Evolutionary conservation across 495 filamentous ascomycete species (phyloP).

Genomic region (Podospora australis): DNA sequence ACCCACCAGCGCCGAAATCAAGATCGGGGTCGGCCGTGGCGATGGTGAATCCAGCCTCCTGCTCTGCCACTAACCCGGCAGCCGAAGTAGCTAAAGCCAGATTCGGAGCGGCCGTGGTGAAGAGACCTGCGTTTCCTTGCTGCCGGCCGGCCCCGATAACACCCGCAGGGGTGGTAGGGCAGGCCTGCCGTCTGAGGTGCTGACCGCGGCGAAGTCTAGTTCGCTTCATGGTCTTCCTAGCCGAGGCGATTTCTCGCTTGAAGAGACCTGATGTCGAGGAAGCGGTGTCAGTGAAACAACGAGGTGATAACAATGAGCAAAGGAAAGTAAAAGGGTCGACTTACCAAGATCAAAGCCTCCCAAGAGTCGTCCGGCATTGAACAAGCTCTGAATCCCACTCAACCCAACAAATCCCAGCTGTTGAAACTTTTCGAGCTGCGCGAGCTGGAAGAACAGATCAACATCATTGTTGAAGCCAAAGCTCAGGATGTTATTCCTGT

Average conservation of each 20-base stretch:
- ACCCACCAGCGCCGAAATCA: neutral
- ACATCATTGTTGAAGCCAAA: conserved; percentile 31
- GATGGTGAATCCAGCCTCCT: neutral
- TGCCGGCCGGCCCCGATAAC: neutral
- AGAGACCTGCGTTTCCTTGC: conserved; percentile 1
- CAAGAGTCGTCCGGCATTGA: conserved; percentile 29
- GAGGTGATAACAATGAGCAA: neutral
- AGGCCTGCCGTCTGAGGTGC: conserved; percentile 16
- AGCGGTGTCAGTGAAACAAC: conserved; percentile 9
- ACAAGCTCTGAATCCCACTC: conserved; percentile 27
- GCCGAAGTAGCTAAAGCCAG: conserved; percentile 2
- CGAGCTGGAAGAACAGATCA: conserved; percentile 37
- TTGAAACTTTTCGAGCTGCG: conserved; percentile 35
- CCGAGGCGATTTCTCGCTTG: conserved; percentile 31
- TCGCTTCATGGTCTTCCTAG: conserved; percentile 24
- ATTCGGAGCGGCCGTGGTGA: conserved; percentile 5
- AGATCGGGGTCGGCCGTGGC: conserved; percentile 2
- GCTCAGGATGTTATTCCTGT: conserved; percentile 22
- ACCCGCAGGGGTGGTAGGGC: neutral
- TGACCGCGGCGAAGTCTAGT: conserved; percentile 16
- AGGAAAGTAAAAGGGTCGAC: conserved; percentile 1
- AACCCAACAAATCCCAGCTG: conserved; percentile 33
- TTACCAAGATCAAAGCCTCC: conserved; percentile 31
- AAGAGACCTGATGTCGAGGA: conserved; percentile 27
- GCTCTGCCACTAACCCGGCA: no score